phyloP scores from a whole-genome alignment of 148 eudicot genomes.

The Selenicereus undatus region DNA sequence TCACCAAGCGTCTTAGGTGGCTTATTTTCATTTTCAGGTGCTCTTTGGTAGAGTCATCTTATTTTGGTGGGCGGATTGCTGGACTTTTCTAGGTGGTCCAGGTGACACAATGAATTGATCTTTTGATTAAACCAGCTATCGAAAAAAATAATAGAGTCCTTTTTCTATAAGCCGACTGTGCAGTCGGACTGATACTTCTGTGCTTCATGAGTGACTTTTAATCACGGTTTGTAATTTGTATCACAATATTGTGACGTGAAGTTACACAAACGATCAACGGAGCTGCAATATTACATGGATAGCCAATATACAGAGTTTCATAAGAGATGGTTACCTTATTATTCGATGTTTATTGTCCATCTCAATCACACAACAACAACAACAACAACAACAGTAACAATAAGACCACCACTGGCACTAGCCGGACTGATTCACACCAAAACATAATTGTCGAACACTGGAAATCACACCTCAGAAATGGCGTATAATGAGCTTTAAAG shows the following conservation, averaged over 20 bases:
- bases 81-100: too few species aligned
- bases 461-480: not conserved
- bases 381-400: not conserved
- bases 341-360: conserved; percentile 19
- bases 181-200: not conserved
- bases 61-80: too few species aligned
- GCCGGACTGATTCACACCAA: not conserved
- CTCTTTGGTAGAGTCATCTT: too few species aligned
- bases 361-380: conserved; percentile 10
- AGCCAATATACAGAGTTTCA: not conserved
- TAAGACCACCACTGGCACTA: not conserved
- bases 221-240: not conserved
- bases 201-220: not conserved
- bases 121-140: too few species aligned
- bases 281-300: conserved; percentile 6
- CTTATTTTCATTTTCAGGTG: too few species aligned
- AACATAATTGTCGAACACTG: conserved; percentile 10
- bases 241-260: not conserved
- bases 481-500: conserved; percentile 16
- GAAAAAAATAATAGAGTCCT: not conserved
- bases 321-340: conserved; percentile 31
- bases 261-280: not conserved
- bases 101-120: too few species aligned
- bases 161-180: not conserved
- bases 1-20: too few species aligned